Conservation (phyloP, 139 green algal genomes). For the Tetratostichococcus sp. region DNA sequence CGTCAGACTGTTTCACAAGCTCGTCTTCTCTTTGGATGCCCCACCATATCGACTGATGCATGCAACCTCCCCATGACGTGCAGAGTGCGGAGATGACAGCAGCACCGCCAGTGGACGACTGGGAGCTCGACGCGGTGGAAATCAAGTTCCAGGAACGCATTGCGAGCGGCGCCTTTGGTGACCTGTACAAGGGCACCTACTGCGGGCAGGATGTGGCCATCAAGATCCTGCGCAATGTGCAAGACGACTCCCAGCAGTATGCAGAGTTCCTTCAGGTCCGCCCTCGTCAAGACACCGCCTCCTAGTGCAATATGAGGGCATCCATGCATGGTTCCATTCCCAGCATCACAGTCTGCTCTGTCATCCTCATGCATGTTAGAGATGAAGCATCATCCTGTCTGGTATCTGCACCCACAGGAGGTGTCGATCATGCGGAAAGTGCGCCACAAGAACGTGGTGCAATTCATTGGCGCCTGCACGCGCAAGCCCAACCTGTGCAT, state of each 20-base stretch:
- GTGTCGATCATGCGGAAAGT: constrained; percentile 89
- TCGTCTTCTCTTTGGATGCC: no score
- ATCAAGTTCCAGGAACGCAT: constrained; percentile 88
- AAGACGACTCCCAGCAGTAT: constrained; percentile 77
- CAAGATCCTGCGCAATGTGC: constrained; percentile 94
- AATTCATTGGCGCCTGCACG: constrained; percentile 99
- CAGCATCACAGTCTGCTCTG: no score
- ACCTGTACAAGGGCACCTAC: constrained; percentile 92
- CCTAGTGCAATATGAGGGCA: no score
- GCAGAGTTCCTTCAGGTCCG: constrained; percentile 85
- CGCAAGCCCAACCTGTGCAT: constrained; percentile 96
- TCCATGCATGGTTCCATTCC: no score
- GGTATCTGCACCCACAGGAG: no score
- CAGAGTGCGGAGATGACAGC: neutral
- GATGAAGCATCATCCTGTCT: no score
- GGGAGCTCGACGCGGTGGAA: constrained; percentile 86
- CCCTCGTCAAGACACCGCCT: no score
- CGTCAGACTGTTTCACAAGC: no score
- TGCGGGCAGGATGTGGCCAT: constrained; percentile 98
- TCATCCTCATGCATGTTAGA: no score
- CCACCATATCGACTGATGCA: neutral
- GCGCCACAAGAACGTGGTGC: constrained; percentile 96
- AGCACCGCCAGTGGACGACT: constrained; percentile 67
- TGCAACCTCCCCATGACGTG: neutral
- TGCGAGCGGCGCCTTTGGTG: constrained; percentile 86